Evolutionary conservation across 2,329 filamentous ascomycete species (phyloP).

Genomic region (Venturia nashicola): DNA sequence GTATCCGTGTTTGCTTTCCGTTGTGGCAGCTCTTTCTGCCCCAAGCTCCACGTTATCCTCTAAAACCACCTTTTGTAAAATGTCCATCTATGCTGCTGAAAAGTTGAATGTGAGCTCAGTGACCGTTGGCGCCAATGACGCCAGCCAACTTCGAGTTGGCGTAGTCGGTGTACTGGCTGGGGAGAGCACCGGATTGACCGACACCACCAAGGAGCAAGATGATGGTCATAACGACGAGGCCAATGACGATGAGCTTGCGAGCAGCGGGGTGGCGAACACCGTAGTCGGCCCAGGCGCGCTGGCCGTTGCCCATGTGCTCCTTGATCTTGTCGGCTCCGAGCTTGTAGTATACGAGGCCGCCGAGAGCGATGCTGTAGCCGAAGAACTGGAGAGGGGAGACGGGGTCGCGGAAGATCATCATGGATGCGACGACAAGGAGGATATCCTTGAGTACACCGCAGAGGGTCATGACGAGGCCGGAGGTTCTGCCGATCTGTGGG

Average conservation of each 20-base stretch:
- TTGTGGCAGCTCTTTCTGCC: too few relatives aligned
- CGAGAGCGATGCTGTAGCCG: slow-evolving; percentile 69
- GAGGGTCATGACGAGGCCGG: slow-evolving; percentile 72
- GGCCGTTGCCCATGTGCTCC: slow-evolving; percentile 60
- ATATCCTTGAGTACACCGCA: slow-evolving; percentile 85
- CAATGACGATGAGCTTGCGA: slow-evolving; percentile 65
- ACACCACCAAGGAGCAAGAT: slow-evolving; percentile 55
- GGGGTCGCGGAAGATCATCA: slow-evolving; percentile 69
- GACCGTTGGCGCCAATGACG: too few relatives aligned
- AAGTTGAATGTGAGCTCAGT: too few relatives aligned
- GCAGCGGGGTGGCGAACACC: slow-evolving; percentile 63
- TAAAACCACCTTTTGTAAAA: too few relatives aligned
- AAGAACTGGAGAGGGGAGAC: slow-evolving; percentile 71
- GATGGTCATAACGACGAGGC: slow-evolving; percentile 46
- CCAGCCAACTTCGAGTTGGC: too few relatives aligned
- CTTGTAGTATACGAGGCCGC: slow-evolving; percentile 77
- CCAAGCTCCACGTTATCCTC: too few relatives aligned
- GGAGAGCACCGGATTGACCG: too few relatives aligned
- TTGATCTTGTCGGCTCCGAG: slow-evolving; percentile 73
- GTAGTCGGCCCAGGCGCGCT: slow-evolving; percentile 76
- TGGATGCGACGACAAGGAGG: slow-evolving; percentile 65
- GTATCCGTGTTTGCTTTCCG: too few relatives aligned
- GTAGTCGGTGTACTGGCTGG: too few relatives aligned
- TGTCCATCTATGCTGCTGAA: too few relatives aligned
- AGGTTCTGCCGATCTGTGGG: slow-evolving; percentile 70